A percentile compares a stretch with the other conserved stretches of the same genome.
These are phyloP conservation scores for Strobilomyces echinocephalus DNA, from an alignment of 768 basidiomycete species.

Conservation along the genomic window DNA sequence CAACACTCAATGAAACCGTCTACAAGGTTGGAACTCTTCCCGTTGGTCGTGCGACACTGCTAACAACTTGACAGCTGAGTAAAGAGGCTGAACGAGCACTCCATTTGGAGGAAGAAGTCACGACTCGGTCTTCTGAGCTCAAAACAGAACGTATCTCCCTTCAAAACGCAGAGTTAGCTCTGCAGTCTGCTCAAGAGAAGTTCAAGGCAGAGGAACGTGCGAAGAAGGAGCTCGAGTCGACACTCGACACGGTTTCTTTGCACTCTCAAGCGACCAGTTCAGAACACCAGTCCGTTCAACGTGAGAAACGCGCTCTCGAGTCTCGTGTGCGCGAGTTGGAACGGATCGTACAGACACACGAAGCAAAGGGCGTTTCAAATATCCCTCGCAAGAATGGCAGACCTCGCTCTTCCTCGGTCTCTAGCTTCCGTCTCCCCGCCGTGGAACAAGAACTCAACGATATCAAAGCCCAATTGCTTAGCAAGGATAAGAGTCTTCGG, in stretches of 20 bases:
- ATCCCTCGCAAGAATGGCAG: conserved; percentile 36
- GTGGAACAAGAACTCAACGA: conserved; percentile 57
- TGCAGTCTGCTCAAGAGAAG: conserved; percentile 45
- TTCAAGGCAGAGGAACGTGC: conserved; percentile 48
- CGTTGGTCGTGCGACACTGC: neutral
- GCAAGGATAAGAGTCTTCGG: conserved; percentile 43
- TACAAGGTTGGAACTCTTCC: conserved; percentile 29
- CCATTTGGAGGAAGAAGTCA: conserved; percentile 48
- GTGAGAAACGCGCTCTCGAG: conserved; percentile 55
- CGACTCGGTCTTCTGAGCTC: conserved; percentile 50
- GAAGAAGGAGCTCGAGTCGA: conserved; percentile 50
- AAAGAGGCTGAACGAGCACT: conserved; percentile 53
- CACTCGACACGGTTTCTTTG: conserved; percentile 50
- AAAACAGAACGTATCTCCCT: conserved; percentile 48
- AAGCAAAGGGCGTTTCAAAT: conserved; percentile 30
- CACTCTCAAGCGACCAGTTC: conserved; percentile 45
- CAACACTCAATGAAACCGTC: conserved; percentile 33
- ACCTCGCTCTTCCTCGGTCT: conserved; percentile 56
- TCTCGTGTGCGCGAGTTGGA: conserved; percentile 57
- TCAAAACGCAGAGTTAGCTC: conserved; percentile 49
- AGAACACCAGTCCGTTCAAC: conserved; percentile 44
- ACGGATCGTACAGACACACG: conserved; percentile 33
- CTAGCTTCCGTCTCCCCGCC: conserved; percentile 43
- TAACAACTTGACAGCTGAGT: conserved; percentile 41
- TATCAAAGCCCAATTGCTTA: conserved; percentile 37